Evolutionary conservation across 768 basidiomycete species (phyloP).

Genomic region (Podaxis mareebaensis): DNA sequence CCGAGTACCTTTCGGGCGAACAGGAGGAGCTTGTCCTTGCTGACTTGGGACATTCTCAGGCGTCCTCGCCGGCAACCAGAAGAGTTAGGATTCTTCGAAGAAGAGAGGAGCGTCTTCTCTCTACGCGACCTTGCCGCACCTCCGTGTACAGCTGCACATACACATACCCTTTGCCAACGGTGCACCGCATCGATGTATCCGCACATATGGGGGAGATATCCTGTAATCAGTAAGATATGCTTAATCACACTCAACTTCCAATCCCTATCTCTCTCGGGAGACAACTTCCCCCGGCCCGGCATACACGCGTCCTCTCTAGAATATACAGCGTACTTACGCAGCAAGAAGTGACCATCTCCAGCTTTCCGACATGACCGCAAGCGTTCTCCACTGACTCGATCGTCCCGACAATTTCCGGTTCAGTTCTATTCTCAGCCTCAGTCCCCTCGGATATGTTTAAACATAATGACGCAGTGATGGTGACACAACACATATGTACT

Average conservation of each 20-base stretch:
- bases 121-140: slow-evolving; percentile 4
- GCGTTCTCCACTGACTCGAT: not conserved
- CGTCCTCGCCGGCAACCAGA: not conserved
- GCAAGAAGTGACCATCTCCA: not conserved
- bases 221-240: not conserved
- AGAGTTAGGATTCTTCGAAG: not conserved
- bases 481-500: not conserved
- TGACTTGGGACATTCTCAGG: not conserved
- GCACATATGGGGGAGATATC: not conserved
- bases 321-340: too few relatives aligned
- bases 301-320: not conserved
- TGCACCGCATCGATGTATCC: slow-evolving; percentile 1
- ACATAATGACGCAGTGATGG: not conserved
- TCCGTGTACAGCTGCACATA: not conserved
- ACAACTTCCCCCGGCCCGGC: slow-evolving; percentile 2
- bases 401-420: not conserved
- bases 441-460: not conserved
- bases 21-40: not conserved
- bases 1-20: not conserved
- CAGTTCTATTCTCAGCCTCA: not conserved
- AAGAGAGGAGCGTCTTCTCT: not conserved
- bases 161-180: not conserved
- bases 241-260: not conserved
- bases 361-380: not conserved
- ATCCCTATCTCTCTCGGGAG: not conserved